Evolutionary conservation across 176 grass and related monocot genomes (phyloP).

Genomic region (Canna indica): DNA sequence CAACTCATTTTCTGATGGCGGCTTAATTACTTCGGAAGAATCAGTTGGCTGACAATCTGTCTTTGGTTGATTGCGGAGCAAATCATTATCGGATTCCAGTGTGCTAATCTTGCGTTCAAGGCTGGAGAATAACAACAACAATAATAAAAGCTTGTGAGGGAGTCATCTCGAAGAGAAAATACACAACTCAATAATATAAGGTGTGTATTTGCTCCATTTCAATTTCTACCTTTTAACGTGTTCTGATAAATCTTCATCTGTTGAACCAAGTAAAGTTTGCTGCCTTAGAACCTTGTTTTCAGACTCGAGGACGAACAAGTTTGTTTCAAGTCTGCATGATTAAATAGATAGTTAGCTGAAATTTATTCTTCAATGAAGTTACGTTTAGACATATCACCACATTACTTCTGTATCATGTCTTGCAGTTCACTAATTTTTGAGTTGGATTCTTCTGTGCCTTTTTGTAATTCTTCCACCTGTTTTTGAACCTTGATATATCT

Average conservation of each 20-base stretch:
- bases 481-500: constrained; percentile 50
- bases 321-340: constrained; percentile 58
- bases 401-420: constrained; percentile 61
- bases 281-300: constrained; percentile 50
- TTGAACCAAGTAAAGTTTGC: constrained; percentile 10
- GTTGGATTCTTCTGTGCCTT: constrained; percentile 45
- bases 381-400: not conserved
- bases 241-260: constrained; percentile 20
- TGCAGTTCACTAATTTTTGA: constrained; percentile 57
- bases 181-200: no score
- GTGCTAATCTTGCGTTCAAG: constrained; percentile 64
- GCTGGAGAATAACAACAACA: constrained; percentile 20
- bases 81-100: constrained; percentile 60
- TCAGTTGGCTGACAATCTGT: no score
- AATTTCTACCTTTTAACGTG: constrained; percentile 19
- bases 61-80: constrained; percentile 41
- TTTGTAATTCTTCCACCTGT: constrained; percentile 38
- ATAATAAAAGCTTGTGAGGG: not conserved
- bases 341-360: constrained; percentile 6
- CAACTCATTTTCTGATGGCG: no score
- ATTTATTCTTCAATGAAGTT: not conserved
- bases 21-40: constrained; percentile 12
- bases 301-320: constrained; percentile 58
- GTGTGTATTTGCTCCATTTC: no score
- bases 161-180: no score